These are phyloP conservation scores for Pseudogymnoascus sp. DNA, from an alignment of 2,329 filamentous ascomycete species.

Conservation along the genomic window DNA sequence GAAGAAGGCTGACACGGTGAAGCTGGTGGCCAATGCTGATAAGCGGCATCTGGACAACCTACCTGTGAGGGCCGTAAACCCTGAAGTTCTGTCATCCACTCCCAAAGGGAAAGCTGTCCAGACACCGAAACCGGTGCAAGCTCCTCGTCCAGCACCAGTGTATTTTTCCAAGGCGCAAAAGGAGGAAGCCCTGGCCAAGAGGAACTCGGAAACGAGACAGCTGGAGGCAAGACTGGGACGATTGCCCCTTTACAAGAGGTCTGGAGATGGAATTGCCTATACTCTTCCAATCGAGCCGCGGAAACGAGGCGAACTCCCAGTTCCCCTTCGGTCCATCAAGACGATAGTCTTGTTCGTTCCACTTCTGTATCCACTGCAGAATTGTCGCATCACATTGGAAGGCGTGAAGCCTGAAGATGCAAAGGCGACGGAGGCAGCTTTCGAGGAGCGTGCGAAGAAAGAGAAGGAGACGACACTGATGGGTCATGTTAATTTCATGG, in stretches of 20 bases:
- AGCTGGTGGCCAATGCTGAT: conserved; percentile 39
- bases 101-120: background rate
- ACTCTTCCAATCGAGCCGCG: conserved; percentile 62
- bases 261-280: conserved; percentile 61
- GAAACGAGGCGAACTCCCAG: conserved; percentile 51
- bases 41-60: conserved; percentile 24
- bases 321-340: conserved; percentile 50
- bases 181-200: conserved; percentile 50
- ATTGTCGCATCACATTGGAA: conserved; percentile 56
- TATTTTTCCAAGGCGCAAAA: conserved; percentile 51
- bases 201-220: conserved; percentile 60
- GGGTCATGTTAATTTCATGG: conserved; percentile 66
- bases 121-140: conserved; percentile 35
- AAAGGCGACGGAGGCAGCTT: conserved; percentile 55
- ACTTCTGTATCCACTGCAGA: conserved; percentile 61
- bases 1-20: conserved; percentile 64
- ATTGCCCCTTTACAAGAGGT: conserved; percentile 57
- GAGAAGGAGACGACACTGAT: conserved; percentile 56
- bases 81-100: conserved; percentile 7
- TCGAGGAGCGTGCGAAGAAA: conserved; percentile 48
- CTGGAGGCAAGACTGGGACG: conserved; percentile 68
- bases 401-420: conserved; percentile 53
- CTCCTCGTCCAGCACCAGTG: conserved; percentile 12
- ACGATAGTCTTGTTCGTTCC: conserved; percentile 63
- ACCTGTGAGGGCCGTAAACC: conserved; percentile 21